Evolutionary conservation across 345 rosid species (phyloP).

Genomic region (Lepidium sativum): DNA sequence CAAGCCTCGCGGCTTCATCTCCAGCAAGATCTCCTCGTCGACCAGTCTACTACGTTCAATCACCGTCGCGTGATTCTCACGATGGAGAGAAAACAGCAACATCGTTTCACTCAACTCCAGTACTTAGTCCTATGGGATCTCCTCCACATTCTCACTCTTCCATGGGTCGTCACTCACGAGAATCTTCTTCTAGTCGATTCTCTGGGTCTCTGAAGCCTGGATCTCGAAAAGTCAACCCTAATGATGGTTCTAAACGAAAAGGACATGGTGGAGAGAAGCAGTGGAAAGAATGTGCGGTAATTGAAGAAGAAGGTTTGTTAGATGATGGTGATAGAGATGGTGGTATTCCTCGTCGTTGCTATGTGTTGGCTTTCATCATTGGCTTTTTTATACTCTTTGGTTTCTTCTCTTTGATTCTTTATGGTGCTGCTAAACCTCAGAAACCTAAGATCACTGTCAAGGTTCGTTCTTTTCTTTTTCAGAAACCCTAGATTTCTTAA

Average conservation of each 20-base stretch:
- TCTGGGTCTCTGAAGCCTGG: slow-evolving; percentile 90
- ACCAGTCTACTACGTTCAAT: slow-evolving; percentile 87
- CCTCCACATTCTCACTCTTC: slow-evolving; percentile 96
- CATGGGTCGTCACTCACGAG: slow-evolving; percentile 80
- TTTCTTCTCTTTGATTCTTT: slow-evolving; percentile 71
- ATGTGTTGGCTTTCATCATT: slow-evolving; percentile 60
- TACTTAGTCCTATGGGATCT: slow-evolving; percentile 77
- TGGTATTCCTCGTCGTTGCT: slow-evolving; percentile 82
- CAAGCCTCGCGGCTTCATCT: slow-evolving; percentile 80
- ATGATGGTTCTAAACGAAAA: slow-evolving; percentile 42
- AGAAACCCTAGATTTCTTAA: background rate
- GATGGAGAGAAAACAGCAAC: slow-evolving; percentile 96
- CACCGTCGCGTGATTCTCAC: slow-evolving; percentile 93
- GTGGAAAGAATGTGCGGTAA: slow-evolving; percentile 68
- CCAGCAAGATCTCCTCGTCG: slow-evolving; percentile 89
- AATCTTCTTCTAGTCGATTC: slow-evolving; percentile 84
- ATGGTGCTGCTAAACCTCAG: slow-evolving; percentile 81
- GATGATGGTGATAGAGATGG: slow-evolving; percentile 59
- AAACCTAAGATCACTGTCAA: slow-evolving; percentile 80
- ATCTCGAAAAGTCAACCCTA: slow-evolving; percentile 80
- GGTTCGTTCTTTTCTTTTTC: slow-evolving; percentile 28
- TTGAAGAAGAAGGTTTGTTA: slow-evolving; percentile 94
- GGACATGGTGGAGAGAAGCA: slow-evolving; percentile 52
- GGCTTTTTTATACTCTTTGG: slow-evolving; percentile 86
- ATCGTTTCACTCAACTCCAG: slow-evolving; percentile 95